Evolutionary conservation across 768 basidiomycete genomes (phyloP), one percentile per base, ranked within the genome.

Genomic region (Epithele typhae): DNA sequence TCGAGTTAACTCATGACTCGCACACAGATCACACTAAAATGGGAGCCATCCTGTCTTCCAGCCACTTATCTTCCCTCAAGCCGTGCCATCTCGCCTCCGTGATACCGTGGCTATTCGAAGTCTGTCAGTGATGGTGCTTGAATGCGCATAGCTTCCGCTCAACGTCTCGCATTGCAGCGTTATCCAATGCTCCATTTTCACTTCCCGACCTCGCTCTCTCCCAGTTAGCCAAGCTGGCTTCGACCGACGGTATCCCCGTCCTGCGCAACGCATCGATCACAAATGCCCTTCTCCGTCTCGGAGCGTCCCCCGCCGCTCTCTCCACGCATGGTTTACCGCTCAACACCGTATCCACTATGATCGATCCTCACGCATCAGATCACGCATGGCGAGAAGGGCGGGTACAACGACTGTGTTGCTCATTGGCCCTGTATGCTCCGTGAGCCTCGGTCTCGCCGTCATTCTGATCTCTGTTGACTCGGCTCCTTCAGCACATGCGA

Each of bases 391-490:
- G 53, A 25, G 59, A 63, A 2, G 54, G 55, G 21, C 53, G 69
- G 14, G 48, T 78, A 15, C 64, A 63, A 54, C 72, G 74, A 11
- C 53, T 82, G 24, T 52, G 79, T n/a, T 44, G 59, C 7, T 62
- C 80, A 5, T 40, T 82, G 8, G 62, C 59, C 9, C 53, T 67
- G 0, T 73, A 75, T 36, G 70, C 76, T 32, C 63, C 60, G 84
- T 84, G 53, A 64, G 75, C 64, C n/a, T n/a, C n/a, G 24, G 14
- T 2, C 43, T 21, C 19, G 22, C 23, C 1, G 24, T 24, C 19
- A 45, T n/a, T 42, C 42, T 18, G 60, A 23, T 27, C 45, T 7
- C 17, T 32, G 40, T 27, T 32, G 5, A 19, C n/a, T 4, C 23
- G 41, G 68, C 68, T 38, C 56, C 64, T 39, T 63, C 59, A 41